These are phyloP conservation scores for Blastobotrys petasosporus DNA, from an alignment of 1,139 yeast species.

Conservation along the genomic window DNA sequence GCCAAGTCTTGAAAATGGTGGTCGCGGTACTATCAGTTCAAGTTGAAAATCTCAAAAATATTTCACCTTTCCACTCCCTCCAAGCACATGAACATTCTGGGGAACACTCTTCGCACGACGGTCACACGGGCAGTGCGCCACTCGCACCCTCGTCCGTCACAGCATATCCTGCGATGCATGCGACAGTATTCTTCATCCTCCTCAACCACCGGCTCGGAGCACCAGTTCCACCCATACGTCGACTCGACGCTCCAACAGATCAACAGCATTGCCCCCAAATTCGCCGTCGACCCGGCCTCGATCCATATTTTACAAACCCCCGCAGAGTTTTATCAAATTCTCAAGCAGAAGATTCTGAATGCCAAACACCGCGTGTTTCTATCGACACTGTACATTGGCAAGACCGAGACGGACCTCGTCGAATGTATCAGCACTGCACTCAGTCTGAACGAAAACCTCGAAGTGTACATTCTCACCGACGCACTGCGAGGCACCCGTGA, in stretches of 20 bases:
- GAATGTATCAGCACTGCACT: slow-evolving; percentile 43
- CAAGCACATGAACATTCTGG: too few species aligned
- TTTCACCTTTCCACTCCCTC: too few species aligned
- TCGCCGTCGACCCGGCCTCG: slow-evolving; percentile 52
- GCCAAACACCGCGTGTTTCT: slow-evolving; percentile 60
- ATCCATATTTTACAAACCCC: slow-evolving; percentile 66
- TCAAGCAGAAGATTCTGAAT: slow-evolving; percentile 41
- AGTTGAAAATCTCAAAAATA: too few species aligned
- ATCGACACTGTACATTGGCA: slow-evolving; percentile 84
- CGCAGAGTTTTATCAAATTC: slow-evolving; percentile 54
- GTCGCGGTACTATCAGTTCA: too few species aligned
- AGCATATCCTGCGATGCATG: too few species aligned
- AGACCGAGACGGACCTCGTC: slow-evolving; percentile 63
- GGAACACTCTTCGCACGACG: too few species aligned
- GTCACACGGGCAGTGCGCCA: too few species aligned
- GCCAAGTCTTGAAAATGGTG: too few species aligned
- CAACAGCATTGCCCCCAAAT: slow-evolving; percentile 66
- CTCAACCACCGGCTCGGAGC: background rate
- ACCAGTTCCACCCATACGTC: slow-evolving; percentile 21
- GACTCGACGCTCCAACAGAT: slow-evolving; percentile 39
- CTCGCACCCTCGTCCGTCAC: too few species aligned
- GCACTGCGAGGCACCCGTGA: slow-evolving; percentile 92
- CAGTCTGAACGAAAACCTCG: slow-evolving; percentile 49
- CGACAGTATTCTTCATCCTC: background rate
- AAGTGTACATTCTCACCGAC: slow-evolving; percentile 73